These are phyloP conservation scores for Aspergillus sp. DNA, from an alignment of 2,329 filamentous ascomycete genomes.

Conservation along the genomic window DNA sequence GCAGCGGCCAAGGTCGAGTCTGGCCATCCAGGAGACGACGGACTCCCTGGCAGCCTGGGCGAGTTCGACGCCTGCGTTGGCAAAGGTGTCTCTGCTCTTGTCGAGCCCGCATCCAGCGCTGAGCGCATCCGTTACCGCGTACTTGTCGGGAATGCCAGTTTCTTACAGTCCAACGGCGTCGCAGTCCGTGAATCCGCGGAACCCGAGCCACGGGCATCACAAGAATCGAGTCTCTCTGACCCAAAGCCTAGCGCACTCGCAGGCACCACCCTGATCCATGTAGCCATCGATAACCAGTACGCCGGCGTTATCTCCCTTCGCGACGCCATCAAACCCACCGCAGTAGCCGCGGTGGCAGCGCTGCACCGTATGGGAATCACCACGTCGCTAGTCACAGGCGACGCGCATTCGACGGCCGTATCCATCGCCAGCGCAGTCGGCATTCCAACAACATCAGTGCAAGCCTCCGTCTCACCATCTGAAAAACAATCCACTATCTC, in stretches of 20 bases:
- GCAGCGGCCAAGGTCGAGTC: slow-evolving; percentile 66
- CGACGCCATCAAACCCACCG: slow-evolving; percentile 84
- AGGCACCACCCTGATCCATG: slow-evolving; percentile 83
- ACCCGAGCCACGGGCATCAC: slow-evolving; percentile 20
- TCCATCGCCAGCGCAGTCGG: slow-evolving; percentile 76
- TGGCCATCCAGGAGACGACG: slow-evolving; percentile 59
- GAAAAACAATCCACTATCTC: slow-evolving; percentile 83
- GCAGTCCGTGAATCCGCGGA: slow-evolving; percentile 32
- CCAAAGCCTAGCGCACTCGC: slow-evolving; percentile 36
- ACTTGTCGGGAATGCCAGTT: slow-evolving; percentile 73
- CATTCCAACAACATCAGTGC: slow-evolving; percentile 65
- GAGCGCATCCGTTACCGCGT: slow-evolving; percentile 65
- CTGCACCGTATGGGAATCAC: slow-evolving; percentile 77
- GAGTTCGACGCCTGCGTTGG: slow-evolving; percentile 79
- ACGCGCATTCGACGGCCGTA: slow-evolving; percentile 73
- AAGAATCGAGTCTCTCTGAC: slow-evolving; percentile 17
- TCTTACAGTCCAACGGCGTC: slow-evolving; percentile 63
- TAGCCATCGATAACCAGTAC: slow-evolving; percentile 74
- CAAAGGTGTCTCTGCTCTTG: slow-evolving; percentile 69
- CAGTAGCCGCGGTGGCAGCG: slow-evolving; percentile 68
- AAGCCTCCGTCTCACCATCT: slow-evolving; percentile 78
- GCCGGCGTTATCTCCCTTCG: slow-evolving; percentile 74
- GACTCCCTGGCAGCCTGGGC: slow-evolving; percentile 72
- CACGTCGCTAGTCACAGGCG: slow-evolving; percentile 86
- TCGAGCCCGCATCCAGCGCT: slow-evolving; percentile 64